phyloP scores from a whole-genome alignment of 257 asterid species.

The Solanum chilense region DNA sequence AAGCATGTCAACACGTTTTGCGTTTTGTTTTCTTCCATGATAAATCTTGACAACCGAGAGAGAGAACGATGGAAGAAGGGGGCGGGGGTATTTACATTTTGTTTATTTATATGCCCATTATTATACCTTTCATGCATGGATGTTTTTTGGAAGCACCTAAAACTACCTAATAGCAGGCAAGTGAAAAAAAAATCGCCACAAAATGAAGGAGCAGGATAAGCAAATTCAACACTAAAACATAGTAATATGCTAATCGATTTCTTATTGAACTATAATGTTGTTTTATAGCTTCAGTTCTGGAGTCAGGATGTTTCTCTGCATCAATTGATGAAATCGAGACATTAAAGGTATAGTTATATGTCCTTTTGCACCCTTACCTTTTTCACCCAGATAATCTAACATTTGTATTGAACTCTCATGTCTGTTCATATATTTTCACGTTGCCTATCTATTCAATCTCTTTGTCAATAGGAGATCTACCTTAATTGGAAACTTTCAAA shows the following conservation, averaged over 20 bases:
- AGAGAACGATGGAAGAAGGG: neutral
- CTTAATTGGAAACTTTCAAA: neutral
- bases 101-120: neutral
- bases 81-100: neutral
- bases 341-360: slow-evolving; percentile 37
- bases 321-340: slow-evolving; percentile 32
- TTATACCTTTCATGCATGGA: neutral
- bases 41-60: neutral
- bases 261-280: neutral
- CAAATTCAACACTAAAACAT: neutral
- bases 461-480: neutral
- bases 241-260: neutral
- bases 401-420: neutral
- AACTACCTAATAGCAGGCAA: neutral
- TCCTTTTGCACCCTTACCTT: neutral
- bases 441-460: neutral
- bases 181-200: neutral
- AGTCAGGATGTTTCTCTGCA: slow-evolving; percentile 30
- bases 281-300: slow-evolving; percentile 43
- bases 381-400: neutral
- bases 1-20: neutral
- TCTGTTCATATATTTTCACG: neutral
- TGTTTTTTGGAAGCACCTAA: neutral
- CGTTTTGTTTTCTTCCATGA: neutral
- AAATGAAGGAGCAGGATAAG: neutral